phyloP scores from a whole-genome alignment of 2,329 filamentous ascomycete genomes.

The Dactylella cylindrospora region DNA sequence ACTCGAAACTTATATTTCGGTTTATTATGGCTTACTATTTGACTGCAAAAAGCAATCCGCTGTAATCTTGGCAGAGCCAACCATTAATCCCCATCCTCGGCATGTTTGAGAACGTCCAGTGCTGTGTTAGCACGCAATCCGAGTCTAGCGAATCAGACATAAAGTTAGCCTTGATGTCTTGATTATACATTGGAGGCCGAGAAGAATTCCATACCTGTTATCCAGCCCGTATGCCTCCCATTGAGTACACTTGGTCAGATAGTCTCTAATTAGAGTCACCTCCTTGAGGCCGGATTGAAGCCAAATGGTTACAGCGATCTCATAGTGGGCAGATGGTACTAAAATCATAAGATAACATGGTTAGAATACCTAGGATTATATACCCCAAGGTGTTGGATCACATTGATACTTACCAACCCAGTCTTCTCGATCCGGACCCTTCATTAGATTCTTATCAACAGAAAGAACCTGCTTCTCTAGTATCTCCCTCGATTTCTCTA shows the following conservation, averaged over 20 bases:
- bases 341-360: slow-evolving; percentile 2
- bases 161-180: too few species aligned
- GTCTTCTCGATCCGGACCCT: slow-evolving; percentile 56
- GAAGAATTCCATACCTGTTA: slow-evolving; percentile 49
- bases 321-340: slow-evolving; percentile 75
- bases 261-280: slow-evolving; percentile 64
- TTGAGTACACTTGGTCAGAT: slow-evolving; percentile 66
- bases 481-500: slow-evolving; percentile 65
- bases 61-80: too few species aligned
- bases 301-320: slow-evolving; percentile 82
- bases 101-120: slow-evolving; percentile 61
- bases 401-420: slow-evolving; percentile 60
- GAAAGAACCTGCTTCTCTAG: slow-evolving; percentile 65
- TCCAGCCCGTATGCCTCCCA: slow-evolving; percentile 76
- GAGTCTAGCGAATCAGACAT: too few species aligned
- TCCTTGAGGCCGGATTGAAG: slow-evolving; percentile 60
- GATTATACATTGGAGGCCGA: background rate
- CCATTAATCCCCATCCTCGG: slow-evolving; percentile 13
- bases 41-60: too few species aligned
- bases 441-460: slow-evolving; percentile 59
- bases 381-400: background rate
- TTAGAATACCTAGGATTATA: too few species aligned
- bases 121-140: slow-evolving; percentile 72
- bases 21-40: too few species aligned
- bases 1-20: too few species aligned